Evolutionary conservation across 805 yeast species (phyloP).

Genomic region (Aciculoconidium aculeatum): DNA sequence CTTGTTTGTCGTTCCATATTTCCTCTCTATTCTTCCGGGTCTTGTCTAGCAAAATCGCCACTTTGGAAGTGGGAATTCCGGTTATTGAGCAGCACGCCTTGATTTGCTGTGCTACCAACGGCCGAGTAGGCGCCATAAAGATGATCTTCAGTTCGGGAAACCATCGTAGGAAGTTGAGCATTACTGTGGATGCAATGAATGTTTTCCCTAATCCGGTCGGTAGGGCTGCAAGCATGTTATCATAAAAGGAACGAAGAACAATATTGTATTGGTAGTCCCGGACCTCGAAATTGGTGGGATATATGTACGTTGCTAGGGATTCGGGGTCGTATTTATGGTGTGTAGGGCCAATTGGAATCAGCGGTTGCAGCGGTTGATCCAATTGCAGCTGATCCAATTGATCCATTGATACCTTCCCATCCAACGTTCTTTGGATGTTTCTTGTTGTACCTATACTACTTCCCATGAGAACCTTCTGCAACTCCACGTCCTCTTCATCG

Average conservation of each 20-base stretch:
- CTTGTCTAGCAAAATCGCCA: constrained; percentile 72
- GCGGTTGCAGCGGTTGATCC: constrained; percentile 1
- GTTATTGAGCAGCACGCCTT: constrained; percentile 86
- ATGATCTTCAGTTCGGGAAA: constrained; percentile 71
- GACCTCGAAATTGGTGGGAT: constrained; percentile 79
- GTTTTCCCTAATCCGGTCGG: constrained; percentile 99
- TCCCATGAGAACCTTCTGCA: too few relatives aligned
- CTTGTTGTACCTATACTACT: too few relatives aligned
- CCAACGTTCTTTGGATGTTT: constrained; percentile 5
- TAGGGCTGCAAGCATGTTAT: constrained; percentile 78
- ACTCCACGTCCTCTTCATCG: too few relatives aligned
- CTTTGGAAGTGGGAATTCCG: constrained; percentile 70
- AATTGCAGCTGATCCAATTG: neutral
- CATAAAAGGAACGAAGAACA: constrained; percentile 61
- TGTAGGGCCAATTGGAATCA: constrained; percentile 2
- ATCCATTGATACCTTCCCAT: constrained; percentile 1
- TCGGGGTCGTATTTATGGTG: constrained; percentile 7
- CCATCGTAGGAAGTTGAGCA: constrained; percentile 88
- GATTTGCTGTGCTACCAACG: constrained; percentile 93
- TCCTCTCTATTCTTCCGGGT: constrained; percentile 53
- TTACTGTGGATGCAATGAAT: constrained; percentile 89
- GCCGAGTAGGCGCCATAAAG: constrained; percentile 96
- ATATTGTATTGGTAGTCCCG: constrained; percentile 89
- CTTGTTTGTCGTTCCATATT: constrained; percentile 73
- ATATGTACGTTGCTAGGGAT: constrained; percentile 43